phyloP scores from a whole-genome alignment of 495 filamentous ascomycete genomes.

The Penicillium arizonense region DNA sequence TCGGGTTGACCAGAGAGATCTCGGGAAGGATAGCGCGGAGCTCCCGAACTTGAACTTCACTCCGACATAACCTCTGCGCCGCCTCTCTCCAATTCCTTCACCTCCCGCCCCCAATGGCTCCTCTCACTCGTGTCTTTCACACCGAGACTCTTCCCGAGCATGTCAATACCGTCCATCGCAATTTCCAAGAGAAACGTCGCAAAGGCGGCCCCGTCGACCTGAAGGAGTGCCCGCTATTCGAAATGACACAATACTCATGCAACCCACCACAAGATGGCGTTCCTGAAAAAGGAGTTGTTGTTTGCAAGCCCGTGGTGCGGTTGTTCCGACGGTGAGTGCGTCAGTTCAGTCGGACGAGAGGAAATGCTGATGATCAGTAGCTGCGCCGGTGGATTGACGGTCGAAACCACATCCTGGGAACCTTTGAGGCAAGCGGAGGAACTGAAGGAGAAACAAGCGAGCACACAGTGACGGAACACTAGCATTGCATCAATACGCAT shows the following conservation, averaged over 20 bases:
- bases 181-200: conserved; percentile 45
- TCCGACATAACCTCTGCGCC: background rate
- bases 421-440: conserved; percentile 31
- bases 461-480: background rate
- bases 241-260: conserved; percentile 83
- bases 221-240: conserved; percentile 66
- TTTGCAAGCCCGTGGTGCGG: conserved; percentile 72
- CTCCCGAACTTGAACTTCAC: conserved; percentile 5
- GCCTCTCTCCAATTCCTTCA: background rate
- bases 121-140: conserved; percentile 41
- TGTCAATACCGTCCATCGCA: conserved; percentile 39
- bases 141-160: conserved; percentile 38
- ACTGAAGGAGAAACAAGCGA: conserved; percentile 20
- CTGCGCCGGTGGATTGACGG: conserved; percentile 70
- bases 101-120: conserved; percentile 31
- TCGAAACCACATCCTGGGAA: conserved; percentile 85
- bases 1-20: background rate
- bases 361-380: conserved; percentile 43
- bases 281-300: conserved; percentile 53
- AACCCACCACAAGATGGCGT: conserved; percentile 55
- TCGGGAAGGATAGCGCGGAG: conserved; percentile 10
- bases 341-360: background rate
- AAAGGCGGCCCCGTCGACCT: conserved; percentile 53
- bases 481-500: conserved; percentile 16
- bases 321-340: conserved; percentile 73